phyloP scores from a whole-genome alignment of 2,329 filamentous ascomycete species.

The Xylaria polymorpha region DNA sequence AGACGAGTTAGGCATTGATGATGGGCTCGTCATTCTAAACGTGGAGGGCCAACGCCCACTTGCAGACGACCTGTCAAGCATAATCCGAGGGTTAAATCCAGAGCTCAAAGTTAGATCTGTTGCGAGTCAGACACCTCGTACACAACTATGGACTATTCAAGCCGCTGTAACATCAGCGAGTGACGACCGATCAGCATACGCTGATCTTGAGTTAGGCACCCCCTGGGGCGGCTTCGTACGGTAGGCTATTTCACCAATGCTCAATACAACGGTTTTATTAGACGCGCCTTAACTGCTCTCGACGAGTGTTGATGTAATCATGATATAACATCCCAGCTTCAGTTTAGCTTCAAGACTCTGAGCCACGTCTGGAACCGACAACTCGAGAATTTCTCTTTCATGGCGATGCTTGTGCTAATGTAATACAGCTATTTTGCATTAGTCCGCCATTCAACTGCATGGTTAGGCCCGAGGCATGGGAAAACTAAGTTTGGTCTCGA shows the following conservation, averaged over 20 bases:
- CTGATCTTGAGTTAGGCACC: constrained; percentile 68
- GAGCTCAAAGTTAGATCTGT: constrained; percentile 65
- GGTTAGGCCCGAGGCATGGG: constrained; percentile 91
- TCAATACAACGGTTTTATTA: neutral
- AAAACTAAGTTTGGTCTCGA: constrained; percentile 73
- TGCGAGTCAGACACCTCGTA: constrained; percentile 74
- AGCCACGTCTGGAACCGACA: neutral
- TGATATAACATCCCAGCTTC: neutral
- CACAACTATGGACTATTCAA: constrained; percentile 76
- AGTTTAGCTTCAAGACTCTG: neutral
- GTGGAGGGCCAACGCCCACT: constrained; percentile 43
- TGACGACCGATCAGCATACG: constrained; percentile 67
- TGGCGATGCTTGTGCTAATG: constrained; percentile 38
- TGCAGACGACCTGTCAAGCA: constrained; percentile 59
- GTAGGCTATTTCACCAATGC: constrained; percentile 51
- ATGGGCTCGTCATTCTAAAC: constrained; percentile 71
- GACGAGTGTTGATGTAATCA: constrained; percentile 16
- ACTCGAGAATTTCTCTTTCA: constrained; percentile 1
- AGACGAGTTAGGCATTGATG: constrained; percentile 70
- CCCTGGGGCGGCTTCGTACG: constrained; percentile 69
- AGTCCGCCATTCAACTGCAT: constrained; percentile 82
- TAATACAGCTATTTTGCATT: constrained; percentile 78
- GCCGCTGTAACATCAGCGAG: constrained; percentile 66
- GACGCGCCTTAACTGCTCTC: neutral
- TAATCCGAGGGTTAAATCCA: constrained; percentile 68